A percentile compares a stretch with the other conserved stretches of the same genome.
Evolutionary conservation across 352 stramenopile genomes (phyloP).

Genomic region (Bremia lactucae): DNA sequence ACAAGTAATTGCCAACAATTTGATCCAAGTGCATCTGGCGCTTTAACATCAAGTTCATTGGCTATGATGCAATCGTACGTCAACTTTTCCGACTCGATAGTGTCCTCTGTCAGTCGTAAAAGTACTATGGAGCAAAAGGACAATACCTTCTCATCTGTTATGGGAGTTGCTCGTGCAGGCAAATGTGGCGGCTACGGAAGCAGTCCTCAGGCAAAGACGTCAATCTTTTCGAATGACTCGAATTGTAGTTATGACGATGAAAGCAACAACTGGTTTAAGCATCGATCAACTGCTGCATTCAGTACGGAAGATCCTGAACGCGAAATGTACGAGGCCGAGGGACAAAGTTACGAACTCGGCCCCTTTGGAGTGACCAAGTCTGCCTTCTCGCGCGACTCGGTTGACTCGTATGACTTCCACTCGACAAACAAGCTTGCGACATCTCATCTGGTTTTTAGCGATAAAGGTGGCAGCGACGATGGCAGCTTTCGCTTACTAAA

Average conservation of each 20-base stretch:
- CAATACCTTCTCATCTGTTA: conserved; percentile 21
- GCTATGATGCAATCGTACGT: conserved; percentile 28
- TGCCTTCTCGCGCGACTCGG: conserved; percentile 15
- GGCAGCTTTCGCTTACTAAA: conserved; percentile 16
- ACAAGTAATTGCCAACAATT: conserved; percentile 1
- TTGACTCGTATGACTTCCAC: conserved; percentile 22
- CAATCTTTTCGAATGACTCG: conserved; percentile 33
- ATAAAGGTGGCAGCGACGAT: conserved; percentile 20
- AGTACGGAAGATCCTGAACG: conserved; percentile 19
- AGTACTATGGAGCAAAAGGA: conserved; percentile 6
- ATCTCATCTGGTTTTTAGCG: conserved; percentile 21
- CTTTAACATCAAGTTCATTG: conserved; percentile 10
- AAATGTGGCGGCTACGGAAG: conserved; percentile 13
- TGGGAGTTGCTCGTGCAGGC: conserved; percentile 7
- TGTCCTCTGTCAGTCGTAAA: conserved; percentile 15
- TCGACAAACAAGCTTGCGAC: conserved; percentile 12
- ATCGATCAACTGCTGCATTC: conserved; percentile 34
- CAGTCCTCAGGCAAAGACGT: conserved; percentile 26
- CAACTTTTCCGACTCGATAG: conserved; percentile 29
- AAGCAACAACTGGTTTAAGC: conserved; percentile 33
- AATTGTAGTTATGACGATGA: conserved; percentile 28
- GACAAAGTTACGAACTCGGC: conserved; percentile 17
- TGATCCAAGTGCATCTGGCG: conserved; percentile 11
- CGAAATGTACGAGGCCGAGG: conserved; percentile 10
- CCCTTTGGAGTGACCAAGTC: conserved; percentile 17